Conservation (phyloP, 345 rosid genomes). For the Ceriops zippeliana region DNA sequence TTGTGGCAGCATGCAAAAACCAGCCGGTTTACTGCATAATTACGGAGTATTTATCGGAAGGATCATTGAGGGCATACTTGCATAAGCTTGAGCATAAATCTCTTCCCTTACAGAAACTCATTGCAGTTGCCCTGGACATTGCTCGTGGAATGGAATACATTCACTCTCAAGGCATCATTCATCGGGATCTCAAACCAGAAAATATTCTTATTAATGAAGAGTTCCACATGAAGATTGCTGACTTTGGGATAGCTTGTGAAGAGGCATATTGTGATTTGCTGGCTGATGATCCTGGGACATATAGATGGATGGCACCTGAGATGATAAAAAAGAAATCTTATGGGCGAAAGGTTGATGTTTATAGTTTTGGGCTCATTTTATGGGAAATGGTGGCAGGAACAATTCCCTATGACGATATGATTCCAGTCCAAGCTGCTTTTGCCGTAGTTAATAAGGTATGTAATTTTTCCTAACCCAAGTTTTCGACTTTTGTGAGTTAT, state of each 20-base stretch:
- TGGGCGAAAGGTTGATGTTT: conserved; percentile 84
- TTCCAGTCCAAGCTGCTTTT: conserved; percentile 98
- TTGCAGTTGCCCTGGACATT: conserved; percentile 65
- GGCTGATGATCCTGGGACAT: conserved; percentile 97
- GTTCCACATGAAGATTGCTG: conserved; percentile 79
- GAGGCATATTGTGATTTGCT: conserved; percentile 70
- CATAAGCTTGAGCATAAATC: conserved; percentile 84
- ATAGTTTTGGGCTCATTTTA: conserved; percentile 88
- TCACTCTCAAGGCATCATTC: conserved; percentile 81
- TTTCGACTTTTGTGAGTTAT: not conserved
- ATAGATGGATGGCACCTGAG: conserved; percentile 99
- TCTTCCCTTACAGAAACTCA: conserved; percentile 61
- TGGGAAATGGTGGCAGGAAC: conserved; percentile 98
- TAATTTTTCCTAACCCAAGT: not conserved
- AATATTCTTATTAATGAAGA: conserved; percentile 72
- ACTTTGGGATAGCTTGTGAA: conserved; percentile 97
- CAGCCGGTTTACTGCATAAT: conserved; percentile 66
- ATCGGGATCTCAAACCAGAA: conserved; percentile 98
- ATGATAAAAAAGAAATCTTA: conserved; percentile 89
- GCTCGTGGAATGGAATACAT: conserved; percentile 93
- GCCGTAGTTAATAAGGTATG: conserved; percentile 94
- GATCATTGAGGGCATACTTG: conserved; percentile 81
- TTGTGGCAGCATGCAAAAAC: conserved; percentile 70
- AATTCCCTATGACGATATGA: conserved; percentile 94
- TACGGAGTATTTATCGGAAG: conserved; percentile 68